Evolutionary conservation across 495 filamentous ascomycete species (phyloP), one percentile per base, ranked within the genome.

Genomic region (Xylaria venustula): DNA sequence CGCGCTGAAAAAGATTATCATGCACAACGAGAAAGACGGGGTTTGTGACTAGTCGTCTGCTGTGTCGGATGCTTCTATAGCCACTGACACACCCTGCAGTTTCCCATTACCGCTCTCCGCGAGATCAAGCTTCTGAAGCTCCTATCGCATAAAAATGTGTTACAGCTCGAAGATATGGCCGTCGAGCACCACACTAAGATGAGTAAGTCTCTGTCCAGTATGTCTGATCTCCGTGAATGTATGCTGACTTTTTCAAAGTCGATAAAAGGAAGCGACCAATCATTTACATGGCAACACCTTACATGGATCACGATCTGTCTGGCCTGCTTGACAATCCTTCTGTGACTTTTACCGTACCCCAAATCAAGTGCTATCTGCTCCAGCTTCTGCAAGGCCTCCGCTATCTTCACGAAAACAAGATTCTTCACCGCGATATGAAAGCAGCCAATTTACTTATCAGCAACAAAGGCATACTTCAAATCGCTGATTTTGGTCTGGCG

Each of bases 201-300:
- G 75, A 84, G 86, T 84, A 67, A 69, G 79, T 74, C 25, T 50
- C 14, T 54, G 3, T 7, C 30, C 42, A 28, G 3, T 8, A 20
- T 25, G n/a, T n/a, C 7, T 25, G 32, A 23, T 23, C 19, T 46
- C 22, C 4, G 20, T 37, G 59, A 17, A 26, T 26, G 30, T 15
- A 52, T 2, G 50, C 52, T 68, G 57, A 63, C 72, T 40, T 37
- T 0, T 28, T 28, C 20, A 14, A 63, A 85, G 83, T 79, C 49
- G 90, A 93, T 71, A 91, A 90, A 65, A 83, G 86, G 49, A 94
- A 92, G 73, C 86, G 88, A 59, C 88, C 90, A 0, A 90, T 91
- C 71, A 90, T 98, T 82, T 98, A 97, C 71, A 99, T 99, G 94
- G 94, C 97, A 52, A 96, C 88, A 23, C 93, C 93, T 32, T 99